Base-by-base conservation (phyloP, 1,284 basidiomycete genomes). In the Tilletiopsis washingtonensis region DNA sequence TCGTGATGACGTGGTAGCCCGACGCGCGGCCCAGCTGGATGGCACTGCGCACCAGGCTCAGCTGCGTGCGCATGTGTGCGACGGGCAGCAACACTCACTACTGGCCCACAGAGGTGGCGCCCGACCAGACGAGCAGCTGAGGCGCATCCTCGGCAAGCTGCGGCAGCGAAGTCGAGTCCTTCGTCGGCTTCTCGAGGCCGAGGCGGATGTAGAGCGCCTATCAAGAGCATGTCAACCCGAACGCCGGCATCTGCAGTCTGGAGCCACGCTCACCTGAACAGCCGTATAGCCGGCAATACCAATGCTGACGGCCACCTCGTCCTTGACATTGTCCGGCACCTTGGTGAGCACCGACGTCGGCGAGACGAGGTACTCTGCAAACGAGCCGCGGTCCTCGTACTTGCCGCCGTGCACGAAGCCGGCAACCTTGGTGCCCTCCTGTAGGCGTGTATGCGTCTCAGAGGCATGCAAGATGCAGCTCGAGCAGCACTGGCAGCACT, bases 371-470 rank as follows among this genome's bases (percentile, higher is more conserved):
- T 61, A 72, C 45, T 68, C 57, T 34, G 64, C 69, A 62, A 75
- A 67, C 46, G 63, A 64, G 15, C 75, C 76, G 29, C 69, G 61
- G 32, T 63, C 69, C 6, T 57, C 43, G 42, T 53, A 65, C 47
- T 69, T 53, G 32, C 75, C 74, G 26, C 78, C 78, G 56, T 77
- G 76, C 5, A 79, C 76, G 46, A 75, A 74, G 9, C 76, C 78
- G 3, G 76, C 76, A 12, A 84, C 79, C 64, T 77, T 75, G 62
- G 84, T 81, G 2, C 82, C 82, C 32, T n/a, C n/a, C n/a, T n/a
- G n/a, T n/a, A n/a, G n/a, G n/a, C n/a, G n/a, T n/a, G n/a, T n/a
- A n/a, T n/a, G n/a, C n/a, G n/a, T n/a, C n/a, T n/a, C n/a, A n/a
- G n/a, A n/a, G n/a, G n/a, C n/a, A n/a, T n/a, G n/a, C n/a, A n/a